Base-by-base conservation (phyloP, 192 early-diverging fungal genomes). In the Linnemannia schmuckeri region DNA sequence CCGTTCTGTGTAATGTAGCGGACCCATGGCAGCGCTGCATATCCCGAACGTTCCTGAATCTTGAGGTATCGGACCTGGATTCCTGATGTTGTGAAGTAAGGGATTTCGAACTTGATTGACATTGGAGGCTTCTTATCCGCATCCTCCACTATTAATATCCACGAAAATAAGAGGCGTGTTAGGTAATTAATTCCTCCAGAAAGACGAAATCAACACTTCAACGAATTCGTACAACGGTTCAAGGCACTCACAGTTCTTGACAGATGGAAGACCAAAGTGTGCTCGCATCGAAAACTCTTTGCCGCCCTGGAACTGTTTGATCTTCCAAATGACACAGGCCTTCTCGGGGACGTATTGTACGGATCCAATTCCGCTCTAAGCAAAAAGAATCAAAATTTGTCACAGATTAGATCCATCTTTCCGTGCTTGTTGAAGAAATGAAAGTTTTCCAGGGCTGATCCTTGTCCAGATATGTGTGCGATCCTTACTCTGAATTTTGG, bases 221-320 rank as follows among this genome's bases (percentile, higher is more conserved):
- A 40, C 17, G 10, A 33, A 4, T 24, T 33, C n/a, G 10, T 27
- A 13, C 12, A 24, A 24, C 3, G 20, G 47, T 55, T 33, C 18
- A 69, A 57, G 18, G 74, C 17, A 72, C 82, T 52, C 85, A 94
- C 93, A 88, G 83, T 93, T 94, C 86, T 96, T 94, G 70, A 97
- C 96, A 38, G 94, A 96, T 22, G 96, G 96, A 37, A 96, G 88
- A 7, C 96, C 95, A 91, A 96, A 97, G 81, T 97, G 94, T 37
- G 96, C 95, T 44, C 95, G 92, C 91, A 99, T 95, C 75, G 97
- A 91, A 75, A 97, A 98, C 82, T 99, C 98, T 89, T 98, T 98
- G 74, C 97, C 97, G 57, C 98, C 98, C 76, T 96, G 97, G 92
- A 99, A 99, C 83, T 97, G 96, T 90, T 98, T 98, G 80, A 99